Evolutionary conservation across 2,329 filamentous ascomycete species (phyloP), one percentile per base, ranked within the genome.

Genomic region (Alternaria angustiovoidea): DNA sequence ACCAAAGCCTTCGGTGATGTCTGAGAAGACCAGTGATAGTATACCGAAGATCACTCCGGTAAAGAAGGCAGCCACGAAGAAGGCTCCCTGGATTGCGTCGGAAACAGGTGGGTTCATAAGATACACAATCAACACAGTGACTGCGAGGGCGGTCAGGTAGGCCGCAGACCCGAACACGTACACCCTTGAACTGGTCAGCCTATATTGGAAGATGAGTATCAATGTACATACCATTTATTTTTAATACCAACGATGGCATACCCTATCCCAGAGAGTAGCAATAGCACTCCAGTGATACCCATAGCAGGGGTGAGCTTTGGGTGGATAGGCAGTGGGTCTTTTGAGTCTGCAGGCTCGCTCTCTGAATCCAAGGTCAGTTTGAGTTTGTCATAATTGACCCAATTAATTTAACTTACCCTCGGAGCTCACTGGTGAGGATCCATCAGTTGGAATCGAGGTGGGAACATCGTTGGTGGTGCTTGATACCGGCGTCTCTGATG

Each of bases 41-140:
- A 84, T 91, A 16, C 94, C 94, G 20, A 96, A 85, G 22, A 93
- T 83, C 6, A 88, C 74, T 1, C 93, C 93, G 0, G 93, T 89
- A 63, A 93, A 79, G 36, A 92, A 84, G 3, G 86, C 87, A 2
- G 93, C 94, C 7, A 93, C 91, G 36, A 98, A 86, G 76, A 95
- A 97, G 30, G 88, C 94, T 26, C 93, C 94, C 78, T 97, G 93
- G 2, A 95, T 82, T 0, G 88, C 91, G 75, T 91, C 81, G 60
- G 85, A 87, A 39, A 96, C 86, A 0, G 93, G 93, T 0, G 89
- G 86, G 55, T 85, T 89, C 90, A 96, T 95, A 39, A 97, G 89
- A 75, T 97, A 97, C 44, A 96, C 79, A 55, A 97, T 92, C 22
- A 98, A 82, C 2, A 97, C 90, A 0, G 91, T 88, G 12, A 95